These are phyloP conservation scores for Gossypium longicalyx DNA, from an alignment of 345 rosid species.

Conservation along the genomic window DNA sequence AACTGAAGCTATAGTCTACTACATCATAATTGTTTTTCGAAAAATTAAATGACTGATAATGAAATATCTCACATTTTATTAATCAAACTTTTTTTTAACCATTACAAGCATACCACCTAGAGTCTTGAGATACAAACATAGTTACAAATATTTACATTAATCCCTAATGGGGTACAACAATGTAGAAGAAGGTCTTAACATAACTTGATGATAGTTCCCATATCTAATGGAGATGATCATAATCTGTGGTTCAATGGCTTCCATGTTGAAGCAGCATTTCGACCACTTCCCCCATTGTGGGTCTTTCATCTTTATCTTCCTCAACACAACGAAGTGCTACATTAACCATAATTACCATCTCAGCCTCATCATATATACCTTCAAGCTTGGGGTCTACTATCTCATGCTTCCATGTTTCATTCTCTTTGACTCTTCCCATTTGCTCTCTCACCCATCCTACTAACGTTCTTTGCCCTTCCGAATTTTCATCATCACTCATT, in stretches of 20 bases:
- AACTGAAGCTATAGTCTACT: rapidly evolving
- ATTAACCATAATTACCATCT: constrained; percentile 15
- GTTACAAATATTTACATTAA: too few relatives aligned
- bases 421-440: neutral
- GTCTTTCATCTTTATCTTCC: constrained; percentile 27
- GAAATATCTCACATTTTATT: too few relatives aligned
- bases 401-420: constrained; percentile 14
- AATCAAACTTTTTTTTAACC: too few relatives aligned
- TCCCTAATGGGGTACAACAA: too few relatives aligned
- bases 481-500: neutral
- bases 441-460: constrained; percentile 17
- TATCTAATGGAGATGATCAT: too few relatives aligned
- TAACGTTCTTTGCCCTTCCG: neutral
- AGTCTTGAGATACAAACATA: too few relatives aligned
- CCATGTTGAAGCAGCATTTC: constrained; percentile 16
- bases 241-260: neutral
- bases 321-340: constrained; percentile 27
- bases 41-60: too few relatives aligned
- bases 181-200: too few relatives aligned
- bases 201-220: too few relatives aligned
- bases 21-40: too few relatives aligned
- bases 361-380: neutral
- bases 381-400: constrained; percentile 19
- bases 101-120: too few relatives aligned
- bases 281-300: constrained; percentile 28